Percentiles rank a stretch among this genome's conserved stretches.
phyloP scores from a whole-genome alignment of 371 early-diverging fungal species.

The Parasitella parasitica region DNA sequence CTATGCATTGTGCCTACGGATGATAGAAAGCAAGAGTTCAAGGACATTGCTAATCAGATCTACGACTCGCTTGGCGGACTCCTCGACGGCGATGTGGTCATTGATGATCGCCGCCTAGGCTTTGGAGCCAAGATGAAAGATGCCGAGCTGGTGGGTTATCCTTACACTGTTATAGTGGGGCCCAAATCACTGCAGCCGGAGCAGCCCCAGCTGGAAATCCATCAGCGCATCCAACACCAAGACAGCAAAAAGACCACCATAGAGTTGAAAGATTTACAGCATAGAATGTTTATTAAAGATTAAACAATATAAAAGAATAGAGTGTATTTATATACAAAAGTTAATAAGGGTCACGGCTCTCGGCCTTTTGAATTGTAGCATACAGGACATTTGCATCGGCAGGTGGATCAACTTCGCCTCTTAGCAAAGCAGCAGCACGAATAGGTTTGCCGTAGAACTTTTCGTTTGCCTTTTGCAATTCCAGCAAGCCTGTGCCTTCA shows the following conservation, averaged over 20 bases:
- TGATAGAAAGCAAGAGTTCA: conserved; percentile 37
- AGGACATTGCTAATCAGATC: conserved; percentile 37
- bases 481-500: conserved; percentile 59
- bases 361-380: conserved; percentile 40
- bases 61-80: conserved; percentile 38
- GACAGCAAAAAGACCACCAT: neutral
- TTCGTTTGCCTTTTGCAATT: conserved; percentile 54
- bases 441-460: conserved; percentile 54
- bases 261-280: neutral
- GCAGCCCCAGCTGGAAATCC: neutral
- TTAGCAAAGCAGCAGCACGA: conserved; percentile 50
- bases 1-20: conserved; percentile 64
- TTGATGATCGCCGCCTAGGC: conserved; percentile 64
- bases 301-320: neutral
- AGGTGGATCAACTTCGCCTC: conserved; percentile 31
- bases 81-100: conserved; percentile 36
- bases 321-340: neutral
- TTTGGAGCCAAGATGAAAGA: conserved; percentile 77
- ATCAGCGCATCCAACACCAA: neutral
- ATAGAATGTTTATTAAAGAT: neutral
- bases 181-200: conserved; percentile 47
- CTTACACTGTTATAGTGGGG: conserved; percentile 67
- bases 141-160: conserved; percentile 73
- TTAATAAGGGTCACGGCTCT: conserved; percentile 42
- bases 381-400: conserved; percentile 34